Evolutionary conservation across 1,284 basidiomycete genomes (phyloP).

Genomic region (Coniophora puteana): DNA sequence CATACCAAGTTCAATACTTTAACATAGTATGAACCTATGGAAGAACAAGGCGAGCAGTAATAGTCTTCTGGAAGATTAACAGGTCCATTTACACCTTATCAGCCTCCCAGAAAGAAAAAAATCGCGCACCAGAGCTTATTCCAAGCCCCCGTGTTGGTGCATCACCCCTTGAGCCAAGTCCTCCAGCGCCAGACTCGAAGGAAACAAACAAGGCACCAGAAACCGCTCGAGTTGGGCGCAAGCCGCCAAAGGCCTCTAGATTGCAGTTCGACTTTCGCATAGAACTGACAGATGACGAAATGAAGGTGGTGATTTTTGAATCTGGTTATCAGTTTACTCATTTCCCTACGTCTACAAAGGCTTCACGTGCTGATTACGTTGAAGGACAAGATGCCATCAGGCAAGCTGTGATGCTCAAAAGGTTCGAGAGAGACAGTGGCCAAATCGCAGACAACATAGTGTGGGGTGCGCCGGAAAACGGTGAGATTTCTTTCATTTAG

Average conservation of each 20-base stretch:
- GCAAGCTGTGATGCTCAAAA: conserved; percentile 48
- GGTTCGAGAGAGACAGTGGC: conserved; percentile 49
- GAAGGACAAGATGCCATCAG: conserved; percentile 54
- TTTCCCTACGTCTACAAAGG: conserved; percentile 31
- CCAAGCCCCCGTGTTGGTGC: no score
- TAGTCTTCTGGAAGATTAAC: no score
- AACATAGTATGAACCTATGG: no score
- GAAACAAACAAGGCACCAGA: conserved; percentile 27
- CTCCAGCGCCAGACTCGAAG: conserved; percentile 19
- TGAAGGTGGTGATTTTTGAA: conserved; percentile 63
- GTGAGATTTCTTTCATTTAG: conserved; percentile 37
- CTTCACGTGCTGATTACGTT: conserved; percentile 63
- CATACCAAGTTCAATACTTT: no score
- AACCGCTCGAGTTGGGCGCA: conserved; percentile 17
- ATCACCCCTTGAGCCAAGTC: conserved; percentile 24
- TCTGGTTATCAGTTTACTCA: conserved; percentile 6
- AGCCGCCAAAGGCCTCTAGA: conserved; percentile 38
- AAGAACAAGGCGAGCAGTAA: no score
- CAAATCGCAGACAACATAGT: conserved; percentile 59
- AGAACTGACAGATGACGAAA: conserved; percentile 75
- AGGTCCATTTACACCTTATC: no score
- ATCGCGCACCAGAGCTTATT: no score
- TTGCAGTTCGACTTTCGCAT: conserved; percentile 60
- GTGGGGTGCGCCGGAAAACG: conserved; percentile 61
- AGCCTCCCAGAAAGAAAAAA: no score